phyloP scores from a whole-genome alignment of 1,284 basidiomycete species.

The Cutaneotrichosporon sp. region DNA sequence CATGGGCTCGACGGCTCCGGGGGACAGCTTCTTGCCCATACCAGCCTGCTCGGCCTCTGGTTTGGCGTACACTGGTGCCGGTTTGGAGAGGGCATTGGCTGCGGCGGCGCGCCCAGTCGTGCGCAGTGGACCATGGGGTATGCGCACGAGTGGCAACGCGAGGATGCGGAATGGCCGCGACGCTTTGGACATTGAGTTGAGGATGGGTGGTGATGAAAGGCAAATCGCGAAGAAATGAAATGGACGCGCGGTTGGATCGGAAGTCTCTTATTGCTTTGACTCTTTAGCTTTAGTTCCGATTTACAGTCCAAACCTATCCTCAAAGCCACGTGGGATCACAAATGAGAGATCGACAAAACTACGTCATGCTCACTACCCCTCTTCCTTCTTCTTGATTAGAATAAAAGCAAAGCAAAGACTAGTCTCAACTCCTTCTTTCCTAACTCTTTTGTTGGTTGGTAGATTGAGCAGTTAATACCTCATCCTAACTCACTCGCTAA shows the following conservation, averaged over 20 bases:
- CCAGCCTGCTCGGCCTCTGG: slow-evolving; percentile 12
- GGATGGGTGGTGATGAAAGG: neutral
- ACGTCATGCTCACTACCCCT: neutral
- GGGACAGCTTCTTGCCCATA: slow-evolving; percentile 1
- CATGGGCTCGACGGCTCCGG: slow-evolving; percentile 6
- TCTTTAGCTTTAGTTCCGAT: too few species aligned
- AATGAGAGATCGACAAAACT: neutral
- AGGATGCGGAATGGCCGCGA: slow-evolving; percentile 42
- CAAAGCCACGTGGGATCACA: neutral
- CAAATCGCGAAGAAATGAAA: neutral
- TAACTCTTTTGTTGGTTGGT: neutral
- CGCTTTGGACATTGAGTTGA: slow-evolving; percentile 3
- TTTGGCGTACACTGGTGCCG: too few species aligned
- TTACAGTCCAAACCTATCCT: too few species aligned
- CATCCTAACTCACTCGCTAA: neutral
- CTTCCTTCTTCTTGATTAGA: neutral
- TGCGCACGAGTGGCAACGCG: slow-evolving; percentile 44
- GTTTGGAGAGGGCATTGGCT: neutral
- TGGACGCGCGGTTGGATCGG: neutral
- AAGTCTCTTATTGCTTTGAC: too few species aligned
- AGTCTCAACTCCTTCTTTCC: too few species aligned
- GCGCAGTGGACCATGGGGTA: slow-evolving; percentile 31
- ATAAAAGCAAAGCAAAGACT: too few species aligned
- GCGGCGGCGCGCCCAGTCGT: slow-evolving; percentile 6
- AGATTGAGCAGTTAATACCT: neutral